Conservation (phyloP, 108 stramenopile species). For the Fragilariopsis cylindrus region DNA sequence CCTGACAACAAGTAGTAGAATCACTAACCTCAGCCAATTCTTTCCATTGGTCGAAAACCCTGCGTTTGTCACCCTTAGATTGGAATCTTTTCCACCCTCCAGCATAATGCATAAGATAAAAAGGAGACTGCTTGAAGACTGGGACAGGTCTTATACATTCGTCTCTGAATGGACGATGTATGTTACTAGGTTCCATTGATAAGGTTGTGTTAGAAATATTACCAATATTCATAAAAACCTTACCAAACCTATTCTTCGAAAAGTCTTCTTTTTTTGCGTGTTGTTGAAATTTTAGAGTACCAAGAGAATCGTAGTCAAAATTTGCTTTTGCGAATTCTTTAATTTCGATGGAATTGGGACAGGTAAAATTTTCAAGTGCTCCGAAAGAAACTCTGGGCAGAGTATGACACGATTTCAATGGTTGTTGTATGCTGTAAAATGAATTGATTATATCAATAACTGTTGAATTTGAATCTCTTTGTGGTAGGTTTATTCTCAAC, state of each 20-base stretch:
- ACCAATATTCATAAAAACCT: constrained; percentile 59
- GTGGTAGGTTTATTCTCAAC: neutral
- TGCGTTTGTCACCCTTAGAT: constrained; percentile 23
- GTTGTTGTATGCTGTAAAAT: neutral
- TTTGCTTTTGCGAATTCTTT: constrained; percentile 5
- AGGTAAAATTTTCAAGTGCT: constrained; percentile 38
- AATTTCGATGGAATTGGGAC: constrained; percentile 8
- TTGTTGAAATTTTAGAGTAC: constrained; percentile 51
- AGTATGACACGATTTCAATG: constrained; percentile 22
- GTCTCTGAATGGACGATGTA: constrained; percentile 37
- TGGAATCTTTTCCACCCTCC: constrained; percentile 46
- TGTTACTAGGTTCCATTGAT: constrained; percentile 23
- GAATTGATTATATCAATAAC: constrained; percentile 21
- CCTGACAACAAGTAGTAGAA: constrained; percentile 17
- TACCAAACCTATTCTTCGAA: constrained; percentile 47
- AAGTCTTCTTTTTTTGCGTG: constrained; percentile 48
- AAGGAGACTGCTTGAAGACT: constrained; percentile 6
- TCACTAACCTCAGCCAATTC: constrained; percentile 23
- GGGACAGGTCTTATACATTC: constrained; percentile 25
- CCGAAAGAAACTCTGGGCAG: constrained; percentile 38
- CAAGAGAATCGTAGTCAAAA: constrained; percentile 18
- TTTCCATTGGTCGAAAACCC: constrained; percentile 30
- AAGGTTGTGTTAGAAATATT: constrained; percentile 23
- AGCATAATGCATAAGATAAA: constrained; percentile 39
- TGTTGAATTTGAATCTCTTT: constrained; percentile 5